These are phyloP conservation scores for Tetrahymena malaccensis DNA, from an alignment of 73 alveolate species.

Conservation along the genomic window DNA sequence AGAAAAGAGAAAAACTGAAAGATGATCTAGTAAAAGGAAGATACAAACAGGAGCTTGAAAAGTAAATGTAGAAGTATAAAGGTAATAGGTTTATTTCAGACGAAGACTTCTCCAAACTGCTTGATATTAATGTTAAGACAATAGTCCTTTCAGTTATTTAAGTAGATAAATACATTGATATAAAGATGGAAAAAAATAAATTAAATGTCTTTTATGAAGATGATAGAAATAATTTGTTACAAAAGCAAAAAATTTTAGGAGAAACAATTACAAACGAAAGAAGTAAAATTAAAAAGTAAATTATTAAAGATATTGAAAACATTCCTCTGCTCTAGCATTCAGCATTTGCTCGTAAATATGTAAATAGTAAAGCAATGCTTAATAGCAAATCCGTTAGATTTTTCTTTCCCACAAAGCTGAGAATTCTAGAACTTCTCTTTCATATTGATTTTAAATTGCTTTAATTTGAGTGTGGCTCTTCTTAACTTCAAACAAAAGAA, in stretches of 20 bases:
- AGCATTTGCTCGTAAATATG: not conserved
- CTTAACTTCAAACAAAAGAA: not conserved
- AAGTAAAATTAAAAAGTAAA: not conserved
- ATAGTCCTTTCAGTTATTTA: not conserved
- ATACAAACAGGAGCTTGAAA: not conserved
- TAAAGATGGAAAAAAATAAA: not conserved
- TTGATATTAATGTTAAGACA: not conserved
- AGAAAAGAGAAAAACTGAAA: not conserved
- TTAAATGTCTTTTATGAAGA: not conserved
- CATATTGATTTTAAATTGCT: not conserved
- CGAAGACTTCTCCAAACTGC: not conserved
- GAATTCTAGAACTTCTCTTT: not conserved
- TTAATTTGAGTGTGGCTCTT: not conserved
- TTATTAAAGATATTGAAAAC: not conserved
- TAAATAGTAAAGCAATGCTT: not conserved
- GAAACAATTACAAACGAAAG: not conserved
- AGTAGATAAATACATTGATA: not conserved
- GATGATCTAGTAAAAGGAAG: not conserved
- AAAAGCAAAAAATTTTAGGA: not conserved
- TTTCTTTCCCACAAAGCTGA: not conserved
- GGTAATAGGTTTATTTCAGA: not conserved
- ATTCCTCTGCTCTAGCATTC: not conserved
- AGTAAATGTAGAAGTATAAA: not conserved
- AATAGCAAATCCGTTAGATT: not conserved
- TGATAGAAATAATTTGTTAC: not conserved